A percentile compares a stretch with the other conserved stretches of the same genome.
phyloP scores from a whole-genome alignment of 805 yeast species.

The Hanseniaspora thailandica region DNA sequence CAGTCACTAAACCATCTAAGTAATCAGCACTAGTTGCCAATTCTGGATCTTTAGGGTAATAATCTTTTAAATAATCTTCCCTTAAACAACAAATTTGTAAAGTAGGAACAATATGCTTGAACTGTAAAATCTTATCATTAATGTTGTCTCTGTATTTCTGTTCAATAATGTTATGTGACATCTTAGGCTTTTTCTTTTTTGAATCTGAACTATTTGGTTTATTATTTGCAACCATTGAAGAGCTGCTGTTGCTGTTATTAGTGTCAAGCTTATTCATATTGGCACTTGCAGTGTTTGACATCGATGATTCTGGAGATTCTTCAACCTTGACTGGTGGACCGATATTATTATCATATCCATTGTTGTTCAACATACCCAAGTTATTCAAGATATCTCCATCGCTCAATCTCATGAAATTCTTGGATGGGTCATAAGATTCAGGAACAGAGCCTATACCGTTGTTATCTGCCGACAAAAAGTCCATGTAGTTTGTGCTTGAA shows the following conservation, averaged over 20 bases:
- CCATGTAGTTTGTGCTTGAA: neutral
- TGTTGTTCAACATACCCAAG: neutral
- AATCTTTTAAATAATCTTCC: conserved; percentile 20
- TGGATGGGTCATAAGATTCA: neutral
- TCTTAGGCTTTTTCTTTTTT: conserved; percentile 37
- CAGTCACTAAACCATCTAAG: conserved; percentile 20
- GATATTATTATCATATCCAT: neutral
- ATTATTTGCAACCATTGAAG: neutral
- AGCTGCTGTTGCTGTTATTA: neutral
- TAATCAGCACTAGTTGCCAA: conserved; percentile 25
- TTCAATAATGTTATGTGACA: conserved; percentile 61
- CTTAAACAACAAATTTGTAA: conserved; percentile 39
- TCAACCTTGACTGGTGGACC: neutral
- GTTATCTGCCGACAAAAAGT: neutral
- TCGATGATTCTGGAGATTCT: too few relatives aligned
- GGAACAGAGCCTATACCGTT: too few relatives aligned
- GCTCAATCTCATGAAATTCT: neutral
- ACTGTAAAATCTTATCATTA: conserved; percentile 51
- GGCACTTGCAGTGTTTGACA: neutral
- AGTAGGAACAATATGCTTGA: conserved; percentile 58
- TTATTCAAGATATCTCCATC: neutral
- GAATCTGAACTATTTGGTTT: neutral
- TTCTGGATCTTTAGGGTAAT: neutral
- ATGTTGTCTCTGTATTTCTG: conserved; percentile 61
- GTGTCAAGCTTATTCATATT: neutral